These are phyloP conservation scores for Sporothrix globosa DNA, from an alignment of 2,329 filamentous ascomycete genomes.

Conservation along the genomic window DNA sequence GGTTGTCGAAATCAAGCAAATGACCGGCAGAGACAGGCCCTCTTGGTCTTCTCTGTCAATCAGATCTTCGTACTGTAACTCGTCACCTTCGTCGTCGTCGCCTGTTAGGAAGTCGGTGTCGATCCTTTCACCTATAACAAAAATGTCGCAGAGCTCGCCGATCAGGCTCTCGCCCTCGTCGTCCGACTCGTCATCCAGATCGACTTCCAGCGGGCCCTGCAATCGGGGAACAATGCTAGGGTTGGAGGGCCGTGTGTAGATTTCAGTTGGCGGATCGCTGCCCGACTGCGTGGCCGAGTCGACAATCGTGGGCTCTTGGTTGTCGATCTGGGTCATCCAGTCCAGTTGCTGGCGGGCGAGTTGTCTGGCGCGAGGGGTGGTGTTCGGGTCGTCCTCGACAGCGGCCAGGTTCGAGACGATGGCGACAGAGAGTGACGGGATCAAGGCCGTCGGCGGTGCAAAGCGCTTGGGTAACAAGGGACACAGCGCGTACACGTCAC, in stretches of 20 bases:
- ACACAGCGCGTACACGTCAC: conserved; percentile 91
- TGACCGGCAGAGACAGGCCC: conserved; percentile 61
- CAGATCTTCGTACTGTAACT: conserved; percentile 39
- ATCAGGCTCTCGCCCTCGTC: conserved; percentile 61
- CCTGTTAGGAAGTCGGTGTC: conserved; percentile 63
- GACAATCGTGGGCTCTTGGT: conserved; percentile 61
- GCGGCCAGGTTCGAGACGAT: conserved; percentile 74
- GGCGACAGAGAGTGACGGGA: conserved; percentile 80
- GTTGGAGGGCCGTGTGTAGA: conserved; percentile 60
- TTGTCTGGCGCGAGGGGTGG: conserved; percentile 57
- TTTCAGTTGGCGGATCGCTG: conserved; percentile 56
- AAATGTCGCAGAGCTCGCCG: conserved; percentile 62
- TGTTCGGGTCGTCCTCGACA: conserved; percentile 61
- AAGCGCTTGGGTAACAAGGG: conserved; percentile 86
- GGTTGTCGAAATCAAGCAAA: conserved; percentile 64
- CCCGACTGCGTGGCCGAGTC: conserved; percentile 47
- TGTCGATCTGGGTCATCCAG: conserved; percentile 69
- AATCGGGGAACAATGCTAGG: conserved; percentile 63
- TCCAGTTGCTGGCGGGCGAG: conserved; percentile 66
- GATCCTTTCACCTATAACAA: conserved; percentile 64
- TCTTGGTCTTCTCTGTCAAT: conserved; percentile 60
- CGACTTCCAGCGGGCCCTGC: conserved; percentile 64
- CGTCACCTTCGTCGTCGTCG: conserved; percentile 66
- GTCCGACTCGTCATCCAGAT: conserved; percentile 57
- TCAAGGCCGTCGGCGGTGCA: conserved; percentile 73